Evolutionary conservation across 352 stramenopile genomes (phyloP).

Genomic region (Pythium apleroticum): DNA sequence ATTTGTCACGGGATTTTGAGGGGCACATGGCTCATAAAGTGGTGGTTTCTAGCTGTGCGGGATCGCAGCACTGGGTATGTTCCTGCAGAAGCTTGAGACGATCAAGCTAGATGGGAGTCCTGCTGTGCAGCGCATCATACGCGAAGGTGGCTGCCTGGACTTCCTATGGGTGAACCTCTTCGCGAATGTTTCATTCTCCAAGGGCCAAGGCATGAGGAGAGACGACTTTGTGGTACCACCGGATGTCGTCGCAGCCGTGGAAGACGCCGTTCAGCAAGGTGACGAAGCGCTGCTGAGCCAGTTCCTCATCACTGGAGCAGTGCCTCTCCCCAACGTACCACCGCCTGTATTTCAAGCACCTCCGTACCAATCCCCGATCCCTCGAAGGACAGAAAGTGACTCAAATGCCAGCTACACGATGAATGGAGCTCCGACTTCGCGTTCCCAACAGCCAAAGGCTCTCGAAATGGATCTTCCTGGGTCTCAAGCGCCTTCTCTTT

Average conservation of each 20-base stretch:
- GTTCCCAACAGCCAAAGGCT: background rate
- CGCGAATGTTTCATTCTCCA: constrained; percentile 19
- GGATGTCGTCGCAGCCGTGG: constrained; percentile 18
- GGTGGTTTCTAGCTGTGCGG: constrained; percentile 41
- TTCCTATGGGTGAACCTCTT: constrained; percentile 50
- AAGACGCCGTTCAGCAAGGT: constrained; percentile 25
- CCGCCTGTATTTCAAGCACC: background rate
- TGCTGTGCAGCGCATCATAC: constrained; percentile 31
- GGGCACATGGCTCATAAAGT: too few species aligned
- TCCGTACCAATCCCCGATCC: background rate
- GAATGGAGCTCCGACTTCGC: background rate
- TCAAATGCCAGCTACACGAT: background rate
- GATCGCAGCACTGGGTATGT: constrained; percentile 39
- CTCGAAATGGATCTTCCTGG: background rate
- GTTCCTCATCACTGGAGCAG: constrained; percentile 30
- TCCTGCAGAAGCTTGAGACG: constrained; percentile 41
- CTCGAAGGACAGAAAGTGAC: background rate
- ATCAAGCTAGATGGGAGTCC: constrained; percentile 54
- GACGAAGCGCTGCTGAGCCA: constrained; percentile 25
- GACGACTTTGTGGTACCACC: constrained; percentile 28
- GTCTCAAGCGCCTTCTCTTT: background rate
- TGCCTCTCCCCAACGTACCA: background rate
- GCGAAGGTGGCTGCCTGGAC: constrained; percentile 39
- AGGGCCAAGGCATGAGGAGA: constrained; percentile 13
- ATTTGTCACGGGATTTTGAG: background rate